phyloP scores from a whole-genome alignment of 148 eudicot genomes.

The Suaeda aralocaspica region DNA sequence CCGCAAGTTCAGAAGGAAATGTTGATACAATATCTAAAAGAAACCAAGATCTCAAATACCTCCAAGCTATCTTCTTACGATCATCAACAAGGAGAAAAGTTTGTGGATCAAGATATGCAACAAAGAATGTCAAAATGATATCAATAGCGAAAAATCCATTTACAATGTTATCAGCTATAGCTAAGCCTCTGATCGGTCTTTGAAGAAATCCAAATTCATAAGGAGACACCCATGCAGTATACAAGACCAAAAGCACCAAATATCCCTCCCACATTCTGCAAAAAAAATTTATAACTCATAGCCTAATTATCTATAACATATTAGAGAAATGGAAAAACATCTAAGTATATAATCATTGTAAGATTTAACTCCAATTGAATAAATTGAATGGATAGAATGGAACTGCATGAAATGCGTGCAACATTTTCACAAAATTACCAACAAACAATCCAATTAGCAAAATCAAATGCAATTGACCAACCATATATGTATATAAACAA shows the following conservation, averaged over 20 bases:
- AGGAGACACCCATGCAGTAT: conserved; percentile 72
- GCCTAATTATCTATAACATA: too few relatives aligned
- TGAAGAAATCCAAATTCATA: conserved; percentile 57
- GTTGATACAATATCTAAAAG: conserved; percentile 68
- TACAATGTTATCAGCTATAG: conserved; percentile 53
- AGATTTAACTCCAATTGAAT: too few relatives aligned
- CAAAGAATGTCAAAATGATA: conserved; percentile 65
- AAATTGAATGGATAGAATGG: too few relatives aligned
- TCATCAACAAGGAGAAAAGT: conserved; percentile 68
- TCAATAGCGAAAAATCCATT: conserved; percentile 60
- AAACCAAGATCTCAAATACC: conserved; percentile 55
- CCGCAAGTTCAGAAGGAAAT: conserved; percentile 59
- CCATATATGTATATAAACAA: too few relatives aligned
- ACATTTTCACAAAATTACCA: too few relatives aligned
- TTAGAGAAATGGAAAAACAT: too few relatives aligned
- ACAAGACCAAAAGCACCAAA: conserved; percentile 49
- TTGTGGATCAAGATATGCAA: conserved; percentile 63
- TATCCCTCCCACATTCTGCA: conserved; percentile 53
- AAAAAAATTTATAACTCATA: too few relatives aligned
- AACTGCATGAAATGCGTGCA: too few relatives aligned
- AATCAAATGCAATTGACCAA: too few relatives aligned
- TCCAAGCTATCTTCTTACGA: conserved; percentile 52
- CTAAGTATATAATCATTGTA: too few relatives aligned
- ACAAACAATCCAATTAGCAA: too few relatives aligned
- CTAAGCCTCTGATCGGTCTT: conserved; percentile 29